These are phyloP conservation scores for Alternaria ethzedia DNA, from an alignment of 2,329 filamentous ascomycete species.

Conservation along the genomic window DNA sequence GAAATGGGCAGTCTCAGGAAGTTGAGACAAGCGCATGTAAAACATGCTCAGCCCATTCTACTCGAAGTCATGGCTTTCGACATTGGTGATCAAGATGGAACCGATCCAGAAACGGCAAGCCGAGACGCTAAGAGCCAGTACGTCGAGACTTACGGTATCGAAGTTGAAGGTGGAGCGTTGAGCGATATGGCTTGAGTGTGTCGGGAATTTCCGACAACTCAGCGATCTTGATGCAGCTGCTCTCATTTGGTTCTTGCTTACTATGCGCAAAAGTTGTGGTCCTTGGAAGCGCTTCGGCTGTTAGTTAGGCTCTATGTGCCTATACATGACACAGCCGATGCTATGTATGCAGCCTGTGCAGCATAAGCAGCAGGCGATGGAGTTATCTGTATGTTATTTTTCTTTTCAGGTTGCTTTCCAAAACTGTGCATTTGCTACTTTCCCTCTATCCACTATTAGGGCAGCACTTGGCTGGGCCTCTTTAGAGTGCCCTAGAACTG, in stretches of 20 bases:
- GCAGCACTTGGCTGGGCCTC: not conserved
- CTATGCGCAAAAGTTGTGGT: not conserved
- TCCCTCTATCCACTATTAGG: not conserved
- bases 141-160: not conserved
- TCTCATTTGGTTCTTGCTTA: not conserved
- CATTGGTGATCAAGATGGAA: not conserved
- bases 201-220: rapidly evolving
- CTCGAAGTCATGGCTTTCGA: not conserved
- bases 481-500: not conserved
- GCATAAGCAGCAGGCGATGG: not conserved
- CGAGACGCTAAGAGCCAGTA: not conserved
- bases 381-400: not conserved
- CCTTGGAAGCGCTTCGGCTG: not conserved
- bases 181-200: not conserved
- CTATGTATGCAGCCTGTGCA: not conserved
- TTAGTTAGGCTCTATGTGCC: not conserved
- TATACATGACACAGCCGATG: not conserved
- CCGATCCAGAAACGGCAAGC: not conserved
- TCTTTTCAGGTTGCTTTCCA: not conserved
- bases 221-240: not conserved
- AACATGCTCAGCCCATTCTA: not conserved
- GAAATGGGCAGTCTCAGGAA: not conserved
- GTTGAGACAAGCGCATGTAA: not conserved
- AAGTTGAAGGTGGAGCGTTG: not conserved
- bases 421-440: not conserved